Evolutionary conservation across 371 early-diverging fungal genomes (phyloP).

Genomic region (Zancudomyces culisetae): DNA sequence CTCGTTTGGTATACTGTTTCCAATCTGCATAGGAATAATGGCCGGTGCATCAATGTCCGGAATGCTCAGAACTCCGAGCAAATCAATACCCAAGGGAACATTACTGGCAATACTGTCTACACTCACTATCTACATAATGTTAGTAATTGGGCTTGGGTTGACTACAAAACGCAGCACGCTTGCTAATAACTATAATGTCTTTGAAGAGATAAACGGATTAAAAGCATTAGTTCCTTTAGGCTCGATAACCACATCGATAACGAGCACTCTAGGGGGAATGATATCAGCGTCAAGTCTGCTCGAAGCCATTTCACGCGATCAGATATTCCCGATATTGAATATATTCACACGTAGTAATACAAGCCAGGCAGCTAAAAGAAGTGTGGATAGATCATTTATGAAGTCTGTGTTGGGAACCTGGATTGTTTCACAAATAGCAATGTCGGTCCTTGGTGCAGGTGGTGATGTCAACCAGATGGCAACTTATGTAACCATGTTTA

Average conservation of each 20-base stretch:
- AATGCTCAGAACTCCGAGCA: slow-evolving; percentile 34
- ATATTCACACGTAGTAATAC: slow-evolving; percentile 11
- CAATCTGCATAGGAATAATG: slow-evolving; percentile 41
- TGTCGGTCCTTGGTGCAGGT: too few relatives aligned
- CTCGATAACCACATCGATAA: slow-evolving; percentile 33
- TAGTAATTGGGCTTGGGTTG: slow-evolving; percentile 30
- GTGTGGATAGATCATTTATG: too few relatives aligned
- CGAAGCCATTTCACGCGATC: slow-evolving; percentile 35
- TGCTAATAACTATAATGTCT: slow-evolving; percentile 29
- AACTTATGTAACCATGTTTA: slow-evolving; percentile 34
- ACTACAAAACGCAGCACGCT: slow-evolving; percentile 31
- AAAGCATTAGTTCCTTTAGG: slow-evolving; percentile 29
- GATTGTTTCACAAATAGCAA: slow-evolving; percentile 28
- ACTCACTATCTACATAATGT: slow-evolving; percentile 26
- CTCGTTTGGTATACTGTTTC: slow-evolving; percentile 42
- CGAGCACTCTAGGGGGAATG: slow-evolving; percentile 31
- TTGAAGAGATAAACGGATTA: slow-evolving; percentile 29
- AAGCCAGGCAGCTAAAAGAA: slow-evolving; percentile 23
- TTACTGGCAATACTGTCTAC: slow-evolving; percentile 32
- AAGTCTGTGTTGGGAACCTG: slow-evolving; percentile 28
- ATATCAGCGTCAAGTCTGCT: slow-evolving; percentile 36
- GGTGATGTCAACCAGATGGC: slow-evolving; percentile 39
- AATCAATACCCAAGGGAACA: slow-evolving; percentile 41
- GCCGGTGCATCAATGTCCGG: slow-evolving; percentile 47
- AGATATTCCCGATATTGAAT: slow-evolving; percentile 13